Percentiles rank a stretch among this genome's conserved stretches.
Evolutionary conservation across 2,329 filamentous ascomycete genomes (phyloP).

Genomic region (Mariannaea elegans): DNA sequence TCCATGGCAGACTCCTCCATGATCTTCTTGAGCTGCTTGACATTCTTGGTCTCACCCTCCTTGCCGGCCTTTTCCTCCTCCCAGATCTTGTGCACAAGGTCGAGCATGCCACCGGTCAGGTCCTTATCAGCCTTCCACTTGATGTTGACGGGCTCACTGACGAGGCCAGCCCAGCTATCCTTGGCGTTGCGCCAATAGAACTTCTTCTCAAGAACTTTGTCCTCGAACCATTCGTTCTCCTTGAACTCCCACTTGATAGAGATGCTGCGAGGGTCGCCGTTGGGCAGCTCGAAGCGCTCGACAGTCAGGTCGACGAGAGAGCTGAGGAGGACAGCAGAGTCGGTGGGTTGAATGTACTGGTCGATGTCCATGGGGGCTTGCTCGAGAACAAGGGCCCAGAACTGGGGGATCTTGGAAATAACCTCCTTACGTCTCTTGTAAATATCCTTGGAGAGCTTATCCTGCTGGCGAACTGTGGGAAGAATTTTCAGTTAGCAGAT

Average conservation of each 20-base stretch:
- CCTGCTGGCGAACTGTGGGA: conserved; percentile 75
- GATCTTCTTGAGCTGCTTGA: conserved; percentile 62
- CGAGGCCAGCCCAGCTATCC: conserved; percentile 77
- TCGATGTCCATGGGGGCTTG: conserved; percentile 87
- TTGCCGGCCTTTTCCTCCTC: conserved; percentile 63
- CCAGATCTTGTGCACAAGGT: conserved; percentile 75
- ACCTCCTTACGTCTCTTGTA: conserved; percentile 80
- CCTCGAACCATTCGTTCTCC: conserved; percentile 83
- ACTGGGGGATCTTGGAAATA: conserved; percentile 79
- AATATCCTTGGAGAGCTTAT: conserved; percentile 72
- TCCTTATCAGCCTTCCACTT: conserved; percentile 85
- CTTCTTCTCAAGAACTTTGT: conserved; percentile 85
- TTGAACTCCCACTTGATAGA: conserved; percentile 80
- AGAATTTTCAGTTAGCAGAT: conserved; percentile 5
- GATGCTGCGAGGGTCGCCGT: conserved; percentile 83
- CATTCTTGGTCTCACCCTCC: conserved; percentile 55
- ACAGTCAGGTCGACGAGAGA: conserved; percentile 76
- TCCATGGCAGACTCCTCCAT: conserved; percentile 69
- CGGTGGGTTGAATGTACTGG: conserved; percentile 84
- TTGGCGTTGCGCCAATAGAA: conserved; percentile 83
- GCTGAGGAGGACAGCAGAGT: conserved; percentile 76
- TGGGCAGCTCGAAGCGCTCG: conserved; percentile 80
- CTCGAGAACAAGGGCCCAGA: conserved; percentile 95
- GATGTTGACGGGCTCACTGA: conserved; percentile 89
- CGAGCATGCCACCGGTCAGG: conserved; percentile 81